Evolutionary conservation across 768 basidiomycete species (phyloP).

Genomic region (Panaeolus cyanescens): DNA sequence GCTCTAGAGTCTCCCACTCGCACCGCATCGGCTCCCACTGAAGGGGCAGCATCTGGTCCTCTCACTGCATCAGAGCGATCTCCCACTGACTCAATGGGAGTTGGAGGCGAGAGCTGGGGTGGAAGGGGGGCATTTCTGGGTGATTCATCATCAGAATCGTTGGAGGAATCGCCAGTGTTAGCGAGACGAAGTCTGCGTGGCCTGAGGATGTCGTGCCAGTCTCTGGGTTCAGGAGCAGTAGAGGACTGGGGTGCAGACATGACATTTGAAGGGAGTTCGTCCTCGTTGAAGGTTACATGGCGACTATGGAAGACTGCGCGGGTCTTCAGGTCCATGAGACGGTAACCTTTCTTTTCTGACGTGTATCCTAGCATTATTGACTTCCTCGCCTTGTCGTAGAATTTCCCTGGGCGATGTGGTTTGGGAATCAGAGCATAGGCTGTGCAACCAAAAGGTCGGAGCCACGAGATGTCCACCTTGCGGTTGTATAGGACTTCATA

Average conservation of each 20-base stretch:
- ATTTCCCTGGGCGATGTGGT: slow-evolving; percentile 16
- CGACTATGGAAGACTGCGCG: background rate
- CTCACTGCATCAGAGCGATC: too few relatives aligned
- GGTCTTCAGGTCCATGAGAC: slow-evolving; percentile 7
- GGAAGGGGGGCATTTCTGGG: too few relatives aligned
- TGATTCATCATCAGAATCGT: too few relatives aligned
- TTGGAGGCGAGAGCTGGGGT: too few relatives aligned
- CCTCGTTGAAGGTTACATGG: background rate
- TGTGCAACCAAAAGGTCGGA: slow-evolving; percentile 15
- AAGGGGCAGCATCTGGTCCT: too few relatives aligned
- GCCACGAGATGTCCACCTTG: slow-evolving; percentile 11
- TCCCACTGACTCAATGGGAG: too few relatives aligned
- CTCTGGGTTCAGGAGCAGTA: too few relatives aligned
- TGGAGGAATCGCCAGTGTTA: too few relatives aligned
- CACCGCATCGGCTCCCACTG: too few relatives aligned
- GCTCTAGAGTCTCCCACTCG: too few relatives aligned
- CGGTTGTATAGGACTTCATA: slow-evolving; percentile 14
- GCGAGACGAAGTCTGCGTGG: too few relatives aligned
- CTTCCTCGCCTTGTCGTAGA: slow-evolving; percentile 12
- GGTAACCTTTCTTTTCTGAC: slow-evolving; percentile 15
- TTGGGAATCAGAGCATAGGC: slow-evolving; percentile 21
- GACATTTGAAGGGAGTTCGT: background rate
- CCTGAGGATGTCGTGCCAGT: background rate
- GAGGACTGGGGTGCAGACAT: too few relatives aligned
- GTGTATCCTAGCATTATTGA: slow-evolving; percentile 16